A percentile compares a stretch with the other conserved stretches of the same genome.
Evolutionary conservation across 202 grass and related monocot genomes (phyloP).

Genomic region (Setaria viridis): DNA sequence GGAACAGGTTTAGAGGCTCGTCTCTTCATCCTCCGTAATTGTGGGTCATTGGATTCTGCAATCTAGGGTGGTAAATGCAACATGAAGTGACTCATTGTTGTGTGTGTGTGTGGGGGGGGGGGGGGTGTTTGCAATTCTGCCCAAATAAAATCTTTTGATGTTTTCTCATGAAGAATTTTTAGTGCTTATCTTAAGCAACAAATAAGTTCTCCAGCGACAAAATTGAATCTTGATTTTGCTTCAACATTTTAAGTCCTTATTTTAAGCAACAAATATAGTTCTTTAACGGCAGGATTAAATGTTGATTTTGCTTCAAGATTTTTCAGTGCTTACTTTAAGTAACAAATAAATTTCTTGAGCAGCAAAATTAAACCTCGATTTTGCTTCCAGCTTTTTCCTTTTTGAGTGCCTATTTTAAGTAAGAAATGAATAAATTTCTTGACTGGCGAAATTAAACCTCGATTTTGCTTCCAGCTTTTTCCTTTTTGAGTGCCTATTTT

Average conservation of each 20-base stretch:
- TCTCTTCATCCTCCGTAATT: too few species aligned
- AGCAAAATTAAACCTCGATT: neutral
- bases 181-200: neutral
- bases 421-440: neutral
- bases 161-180: neutral
- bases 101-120: too few species aligned
- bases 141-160: neutral
- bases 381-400: neutral
- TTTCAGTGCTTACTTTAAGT: neutral
- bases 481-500: neutral
- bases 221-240: neutral
- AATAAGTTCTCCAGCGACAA: neutral
- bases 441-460: neutral
- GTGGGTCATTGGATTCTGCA: too few species aligned
- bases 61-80: too few species aligned
- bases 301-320: neutral
- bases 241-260: neutral
- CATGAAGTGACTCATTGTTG: too few species aligned
- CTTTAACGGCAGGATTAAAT: neutral
- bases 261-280: neutral
- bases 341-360: neutral
- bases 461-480: neutral
- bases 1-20: too few species aligned
- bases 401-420: neutral
- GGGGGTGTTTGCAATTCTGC: too few species aligned